These are phyloP conservation scores for Solanum sejunctum DNA, from an alignment of 257 asterid species.

Conservation along the genomic window DNA sequence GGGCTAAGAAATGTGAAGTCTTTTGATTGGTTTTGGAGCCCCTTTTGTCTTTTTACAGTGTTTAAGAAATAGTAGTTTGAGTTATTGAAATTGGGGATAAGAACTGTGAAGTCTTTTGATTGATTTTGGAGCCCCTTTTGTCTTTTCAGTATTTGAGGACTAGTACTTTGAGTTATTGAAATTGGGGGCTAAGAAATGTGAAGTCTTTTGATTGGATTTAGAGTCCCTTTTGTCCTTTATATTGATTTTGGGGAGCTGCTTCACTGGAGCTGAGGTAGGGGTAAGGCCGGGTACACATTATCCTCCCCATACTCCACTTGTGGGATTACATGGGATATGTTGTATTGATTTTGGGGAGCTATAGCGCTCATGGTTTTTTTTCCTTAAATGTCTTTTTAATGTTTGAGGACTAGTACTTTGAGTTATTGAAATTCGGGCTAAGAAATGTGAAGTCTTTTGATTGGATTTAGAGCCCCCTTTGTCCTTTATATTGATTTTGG, in stretches of 20 bases:
- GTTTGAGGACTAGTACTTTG: background rate
- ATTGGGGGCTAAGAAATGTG: background rate
- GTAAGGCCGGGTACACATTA: background rate
- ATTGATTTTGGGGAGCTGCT: background rate
- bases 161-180: background rate
- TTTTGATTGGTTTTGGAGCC: background rate
- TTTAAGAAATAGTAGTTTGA: background rate
- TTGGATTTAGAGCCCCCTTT: background rate
- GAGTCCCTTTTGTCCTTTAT: background rate
- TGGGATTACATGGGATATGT: too few species aligned
- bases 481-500: background rate
- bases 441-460: background rate
- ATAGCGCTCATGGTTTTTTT: background rate
- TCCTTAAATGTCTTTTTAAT: background rate
- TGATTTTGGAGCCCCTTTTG: background rate
- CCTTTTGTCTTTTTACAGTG: background rate
- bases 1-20: background rate
- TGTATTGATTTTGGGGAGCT: background rate
- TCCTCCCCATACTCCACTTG: background rate
- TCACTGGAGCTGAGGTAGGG: background rate
- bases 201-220: background rate
- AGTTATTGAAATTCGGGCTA: background rate
- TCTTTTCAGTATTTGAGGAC: background rate
- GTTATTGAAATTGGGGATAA: background rate
- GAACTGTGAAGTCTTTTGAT: background rate